Percentiles rank a stretch among this genome's conserved stretches.
Evolutionary conservation across 2,329 filamentous ascomycete species (phyloP).

Genomic region (Dactylellina leptospora): DNA sequence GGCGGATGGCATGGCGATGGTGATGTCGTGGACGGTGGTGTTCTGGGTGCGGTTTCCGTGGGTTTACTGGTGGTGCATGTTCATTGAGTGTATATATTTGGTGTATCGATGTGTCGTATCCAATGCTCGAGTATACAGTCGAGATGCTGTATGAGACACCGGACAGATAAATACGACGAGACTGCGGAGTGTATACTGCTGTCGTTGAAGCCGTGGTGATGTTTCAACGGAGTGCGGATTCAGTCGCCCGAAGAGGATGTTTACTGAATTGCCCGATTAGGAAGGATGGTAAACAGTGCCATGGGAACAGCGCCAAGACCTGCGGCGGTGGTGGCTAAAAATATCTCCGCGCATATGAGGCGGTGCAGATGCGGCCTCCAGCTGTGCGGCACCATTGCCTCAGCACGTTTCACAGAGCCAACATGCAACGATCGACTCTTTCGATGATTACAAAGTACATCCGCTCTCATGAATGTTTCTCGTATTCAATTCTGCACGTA

Average conservation of each 20-base stretch:
- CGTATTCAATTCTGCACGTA: not conserved
- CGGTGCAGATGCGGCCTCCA: not conserved
- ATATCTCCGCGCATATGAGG: not conserved
- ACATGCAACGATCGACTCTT: not conserved
- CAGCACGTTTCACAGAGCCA: not conserved
- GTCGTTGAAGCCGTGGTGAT: not conserved
- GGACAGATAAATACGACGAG: no score
- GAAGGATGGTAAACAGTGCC: not conserved
- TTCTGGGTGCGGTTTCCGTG: not conserved
- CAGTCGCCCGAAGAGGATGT: not conserved
- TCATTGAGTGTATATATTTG: not conserved
- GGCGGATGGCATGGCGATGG: constrained; percentile 27
- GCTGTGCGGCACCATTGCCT: not conserved
- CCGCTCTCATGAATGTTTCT: no score
- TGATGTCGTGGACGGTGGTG: not conserved
- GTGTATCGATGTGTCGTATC: no score
- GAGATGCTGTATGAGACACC: no score
- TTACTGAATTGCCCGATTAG: not conserved
- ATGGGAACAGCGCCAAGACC: not conserved
- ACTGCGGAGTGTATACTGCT: not conserved
- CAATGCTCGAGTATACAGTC: no score
- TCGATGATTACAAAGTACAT: no score
- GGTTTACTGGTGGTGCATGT: not conserved
- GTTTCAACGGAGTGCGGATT: not conserved
- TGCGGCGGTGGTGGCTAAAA: not conserved